Evolutionary conservation across 2,329 filamentous ascomycete species (phyloP).

Genomic region (Chaetomiaceae sp.): DNA sequence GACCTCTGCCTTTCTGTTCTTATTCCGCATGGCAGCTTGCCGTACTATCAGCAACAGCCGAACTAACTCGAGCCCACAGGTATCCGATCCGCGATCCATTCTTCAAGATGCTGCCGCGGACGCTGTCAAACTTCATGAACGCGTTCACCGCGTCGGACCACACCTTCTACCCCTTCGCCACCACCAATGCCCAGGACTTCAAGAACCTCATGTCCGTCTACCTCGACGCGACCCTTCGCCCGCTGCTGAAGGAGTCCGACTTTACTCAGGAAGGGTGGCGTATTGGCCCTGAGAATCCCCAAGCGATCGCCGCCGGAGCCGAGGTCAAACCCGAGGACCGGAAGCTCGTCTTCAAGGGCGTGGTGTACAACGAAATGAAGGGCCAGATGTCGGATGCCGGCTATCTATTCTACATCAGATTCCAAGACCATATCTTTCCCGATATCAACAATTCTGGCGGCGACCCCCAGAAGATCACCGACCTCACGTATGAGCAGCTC

Average conservation of each 20-base stretch:
- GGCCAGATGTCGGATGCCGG: conserved; percentile 97
- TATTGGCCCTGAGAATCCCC: conserved; percentile 83
- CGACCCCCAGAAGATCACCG: conserved; percentile 92
- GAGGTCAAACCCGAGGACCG: conserved; percentile 50
- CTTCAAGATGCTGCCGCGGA: conserved; percentile 98
- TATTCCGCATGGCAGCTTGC: too few relatives aligned
- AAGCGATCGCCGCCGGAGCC: conserved; percentile 43
- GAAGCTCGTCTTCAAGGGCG: conserved; percentile 87
- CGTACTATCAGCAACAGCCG: neutral
- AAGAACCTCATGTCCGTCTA: conserved; percentile 96
- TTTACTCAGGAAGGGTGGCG: conserved; percentile 97
- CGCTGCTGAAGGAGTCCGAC: conserved; percentile 81
- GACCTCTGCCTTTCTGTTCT: neutral
- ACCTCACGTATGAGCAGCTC: conserved; percentile 85
- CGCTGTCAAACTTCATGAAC: conserved; percentile 99
- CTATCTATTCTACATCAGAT: conserved; percentile 92
- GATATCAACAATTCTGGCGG: conserved; percentile 95
- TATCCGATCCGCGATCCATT: conserved; percentile 98
- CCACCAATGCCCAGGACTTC: conserved; percentile 91
- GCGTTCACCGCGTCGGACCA: conserved; percentile 95
- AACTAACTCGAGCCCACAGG: conserved; percentile 42
- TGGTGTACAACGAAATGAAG: conserved; percentile 99
- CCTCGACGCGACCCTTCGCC: conserved; percentile 86
- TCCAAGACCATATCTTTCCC: conserved; percentile 90
- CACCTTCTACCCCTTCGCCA: conserved; percentile 96